Evolutionary conservation across 768 basidiomycete genomes (phyloP).

Genomic region (Leucosporidium scottii): DNA sequence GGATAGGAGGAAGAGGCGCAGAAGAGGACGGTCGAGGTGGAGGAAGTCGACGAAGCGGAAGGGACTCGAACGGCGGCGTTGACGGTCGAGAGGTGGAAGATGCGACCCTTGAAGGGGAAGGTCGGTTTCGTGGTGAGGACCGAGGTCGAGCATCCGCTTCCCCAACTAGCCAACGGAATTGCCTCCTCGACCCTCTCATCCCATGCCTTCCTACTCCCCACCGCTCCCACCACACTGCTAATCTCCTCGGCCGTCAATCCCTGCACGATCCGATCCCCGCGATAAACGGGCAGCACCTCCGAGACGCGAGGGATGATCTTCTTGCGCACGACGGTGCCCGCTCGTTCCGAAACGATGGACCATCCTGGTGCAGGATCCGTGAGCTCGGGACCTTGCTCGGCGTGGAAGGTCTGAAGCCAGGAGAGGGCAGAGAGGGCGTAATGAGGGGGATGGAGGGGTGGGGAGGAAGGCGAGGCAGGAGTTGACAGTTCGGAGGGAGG

Average conservation of each 20-base stretch:
- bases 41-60: slow-evolving; percentile 37
- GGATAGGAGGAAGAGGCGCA: slow-evolving; percentile 65
- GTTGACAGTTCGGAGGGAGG: neutral
- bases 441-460: slow-evolving; percentile 55
- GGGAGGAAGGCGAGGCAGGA: neutral
- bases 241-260: slow-evolving; percentile 90
- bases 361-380: slow-evolving; percentile 55
- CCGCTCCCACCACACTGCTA: slow-evolving; percentile 61
- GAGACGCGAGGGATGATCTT: slow-evolving; percentile 72
- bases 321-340: slow-evolving; percentile 63
- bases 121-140: slow-evolving; percentile 55
- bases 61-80: slow-evolving; percentile 50
- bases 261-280: slow-evolving; percentile 83
- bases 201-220: slow-evolving; percentile 70
- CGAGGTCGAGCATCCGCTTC: slow-evolving; percentile 58
- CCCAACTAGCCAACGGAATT: slow-evolving; percentile 65
- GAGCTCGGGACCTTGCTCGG: slow-evolving; percentile 46
- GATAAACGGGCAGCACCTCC: slow-evolving; percentile 70
- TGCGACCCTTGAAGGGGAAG: slow-evolving; percentile 85
- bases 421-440: slow-evolving; percentile 73
- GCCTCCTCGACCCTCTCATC: slow-evolving; percentile 76
- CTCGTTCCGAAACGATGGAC: slow-evolving; percentile 66
- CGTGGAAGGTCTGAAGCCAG: slow-evolving; percentile 68
- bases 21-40: slow-evolving; percentile 61
- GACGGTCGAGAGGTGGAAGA: slow-evolving; percentile 72